These are phyloP conservation scores for Juncus inflexus DNA, from an alignment of 176 grass and related monocot genomes.

Conservation along the genomic window DNA sequence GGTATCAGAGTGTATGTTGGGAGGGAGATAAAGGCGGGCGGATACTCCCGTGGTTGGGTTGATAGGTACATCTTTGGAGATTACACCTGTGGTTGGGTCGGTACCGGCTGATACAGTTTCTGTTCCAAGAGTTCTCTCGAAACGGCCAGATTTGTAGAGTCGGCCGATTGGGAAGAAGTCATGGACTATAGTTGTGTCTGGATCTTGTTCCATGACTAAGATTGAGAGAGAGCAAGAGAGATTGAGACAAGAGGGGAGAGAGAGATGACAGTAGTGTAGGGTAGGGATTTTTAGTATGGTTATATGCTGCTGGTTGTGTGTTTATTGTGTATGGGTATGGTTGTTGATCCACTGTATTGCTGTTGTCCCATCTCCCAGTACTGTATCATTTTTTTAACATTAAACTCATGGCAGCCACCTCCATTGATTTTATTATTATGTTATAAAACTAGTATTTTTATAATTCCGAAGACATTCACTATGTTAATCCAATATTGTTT, in stretches of 20 bases:
- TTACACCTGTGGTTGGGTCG: conserved; percentile 24
- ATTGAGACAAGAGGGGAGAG: not conserved
- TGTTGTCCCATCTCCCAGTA: too few relatives aligned
- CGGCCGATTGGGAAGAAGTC: conserved; percentile 18
- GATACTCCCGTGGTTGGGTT: conserved; percentile 9
- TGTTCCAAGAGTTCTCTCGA: conserved; percentile 24
- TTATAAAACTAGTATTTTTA: too few relatives aligned
- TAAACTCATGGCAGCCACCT: too few relatives aligned
- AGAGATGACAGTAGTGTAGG: too few relatives aligned
- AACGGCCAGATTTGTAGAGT: conserved; percentile 32
- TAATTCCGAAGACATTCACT: too few relatives aligned
- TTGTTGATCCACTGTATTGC: too few relatives aligned
- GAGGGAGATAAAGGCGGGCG: conserved; percentile 31
- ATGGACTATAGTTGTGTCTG: conserved; percentile 2
- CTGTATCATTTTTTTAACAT: too few relatives aligned
- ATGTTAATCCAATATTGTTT: too few relatives aligned
- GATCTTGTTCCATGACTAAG: conserved; percentile 18
- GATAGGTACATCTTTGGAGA: conserved; percentile 32
- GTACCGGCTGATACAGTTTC: conserved; percentile 11
- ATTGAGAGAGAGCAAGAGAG: not conserved
- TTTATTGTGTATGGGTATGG: too few relatives aligned
- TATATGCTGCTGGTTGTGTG: too few relatives aligned
- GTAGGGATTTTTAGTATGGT: too few relatives aligned
- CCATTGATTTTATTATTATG: too few relatives aligned
- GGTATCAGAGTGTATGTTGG: not conserved